Conservation (phyloP, 2,329 filamentous ascomycete species). For the Nothomitra cinnamomea region DNA sequence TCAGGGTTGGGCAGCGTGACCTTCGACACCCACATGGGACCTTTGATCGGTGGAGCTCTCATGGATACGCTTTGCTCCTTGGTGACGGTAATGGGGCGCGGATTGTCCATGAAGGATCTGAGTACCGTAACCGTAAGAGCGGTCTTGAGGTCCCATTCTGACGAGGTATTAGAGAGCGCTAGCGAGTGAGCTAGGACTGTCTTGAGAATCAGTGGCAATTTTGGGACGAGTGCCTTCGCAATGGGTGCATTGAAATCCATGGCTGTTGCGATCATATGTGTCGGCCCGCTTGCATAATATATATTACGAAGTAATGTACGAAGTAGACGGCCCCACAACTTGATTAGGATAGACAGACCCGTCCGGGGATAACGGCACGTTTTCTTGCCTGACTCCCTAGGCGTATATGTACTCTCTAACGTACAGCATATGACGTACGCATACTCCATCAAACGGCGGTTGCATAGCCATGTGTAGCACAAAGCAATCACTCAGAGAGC, state of each 20-base stretch:
- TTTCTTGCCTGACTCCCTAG: too few species aligned
- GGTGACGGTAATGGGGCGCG: slow-evolving; percentile 33
- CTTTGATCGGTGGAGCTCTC: slow-evolving; percentile 52
- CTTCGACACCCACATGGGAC: slow-evolving; percentile 65
- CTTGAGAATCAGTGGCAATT: slow-evolving; percentile 44
- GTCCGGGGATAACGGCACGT: too few species aligned
- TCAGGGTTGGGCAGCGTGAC: slow-evolving; percentile 44
- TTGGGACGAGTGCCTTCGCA: slow-evolving; percentile 26
- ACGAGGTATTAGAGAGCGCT: slow-evolving; percentile 48
- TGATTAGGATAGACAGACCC: too few species aligned
- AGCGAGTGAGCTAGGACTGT: slow-evolving; percentile 47
- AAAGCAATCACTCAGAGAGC: too few species aligned
- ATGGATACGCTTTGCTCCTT: slow-evolving; percentile 46
- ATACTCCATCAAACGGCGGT: too few species aligned
- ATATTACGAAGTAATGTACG: too few species aligned
- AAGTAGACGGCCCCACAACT: too few species aligned
- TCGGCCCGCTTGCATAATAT: too few species aligned
- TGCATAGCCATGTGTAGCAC: too few species aligned
- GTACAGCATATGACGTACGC: too few species aligned
- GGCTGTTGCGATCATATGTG: too few species aligned
- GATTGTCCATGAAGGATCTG: slow-evolving; percentile 41
- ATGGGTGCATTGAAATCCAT: slow-evolving; percentile 4
- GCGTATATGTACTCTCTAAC: too few species aligned
- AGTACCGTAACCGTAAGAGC: slow-evolving; percentile 56
- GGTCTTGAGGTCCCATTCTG: slow-evolving; percentile 64